Percentiles rank a stretch among this genome's conserved stretches.
Conservation (phyloP, 257 asterid species). For the Solanum dulcamara region DNA sequence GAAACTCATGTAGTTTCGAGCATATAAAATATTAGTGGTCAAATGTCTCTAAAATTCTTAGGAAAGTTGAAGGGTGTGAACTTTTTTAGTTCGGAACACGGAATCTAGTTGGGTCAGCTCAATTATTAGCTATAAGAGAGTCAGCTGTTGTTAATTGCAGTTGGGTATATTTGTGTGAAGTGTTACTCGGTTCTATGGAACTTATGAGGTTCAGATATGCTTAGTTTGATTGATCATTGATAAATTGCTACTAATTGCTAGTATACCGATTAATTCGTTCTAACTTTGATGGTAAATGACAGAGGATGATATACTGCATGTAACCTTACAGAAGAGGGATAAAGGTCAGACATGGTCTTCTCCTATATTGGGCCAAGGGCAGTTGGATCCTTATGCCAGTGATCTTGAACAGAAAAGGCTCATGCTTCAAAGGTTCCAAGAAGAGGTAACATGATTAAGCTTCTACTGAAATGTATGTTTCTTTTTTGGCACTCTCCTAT, state of each 20-base stretch:
- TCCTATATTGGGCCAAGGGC: slow-evolving; percentile 75
- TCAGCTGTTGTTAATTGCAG: background rate
- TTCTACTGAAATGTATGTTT: background rate
- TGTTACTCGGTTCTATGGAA: background rate
- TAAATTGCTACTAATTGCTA: background rate
- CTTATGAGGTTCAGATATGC: background rate
- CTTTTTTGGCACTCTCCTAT: background rate
- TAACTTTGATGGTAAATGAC: slow-evolving; percentile 8
- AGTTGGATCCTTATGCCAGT: slow-evolving; percentile 71
- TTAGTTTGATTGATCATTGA: background rate
- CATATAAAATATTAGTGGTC: background rate
- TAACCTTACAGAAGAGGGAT: slow-evolving; percentile 93
- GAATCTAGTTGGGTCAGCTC: background rate
- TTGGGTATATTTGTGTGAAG: background rate
- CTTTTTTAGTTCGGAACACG: background rate
- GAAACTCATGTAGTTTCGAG: background rate
- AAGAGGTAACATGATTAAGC: slow-evolving; percentile 52
- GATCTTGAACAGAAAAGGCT: slow-evolving; percentile 93
- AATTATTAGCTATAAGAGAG: background rate
- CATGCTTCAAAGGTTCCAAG: slow-evolving; percentile 97
- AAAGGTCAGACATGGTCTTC: slow-evolving; percentile 95
- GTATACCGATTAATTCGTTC: background rate
- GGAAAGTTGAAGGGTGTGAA: background rate
- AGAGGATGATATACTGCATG: slow-evolving; percentile 87
- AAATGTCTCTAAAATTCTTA: background rate